These are phyloP conservation scores for Chalciporus pseudorubinellus DNA, from an alignment of 768 basidiomycete genomes.

Conservation along the genomic window DNA sequence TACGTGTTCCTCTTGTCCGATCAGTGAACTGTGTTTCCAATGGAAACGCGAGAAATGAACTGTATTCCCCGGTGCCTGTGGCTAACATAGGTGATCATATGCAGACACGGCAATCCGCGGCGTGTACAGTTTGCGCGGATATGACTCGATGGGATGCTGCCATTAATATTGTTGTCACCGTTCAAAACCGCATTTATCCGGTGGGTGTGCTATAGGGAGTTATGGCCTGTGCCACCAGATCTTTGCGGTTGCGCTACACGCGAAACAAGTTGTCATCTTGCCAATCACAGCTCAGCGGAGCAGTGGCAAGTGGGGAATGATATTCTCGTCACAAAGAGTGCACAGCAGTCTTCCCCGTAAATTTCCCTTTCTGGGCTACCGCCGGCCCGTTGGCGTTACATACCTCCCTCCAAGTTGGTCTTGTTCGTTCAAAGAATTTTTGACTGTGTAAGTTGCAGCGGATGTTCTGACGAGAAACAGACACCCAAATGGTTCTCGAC, in stretches of 20 bases:
- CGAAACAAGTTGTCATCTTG: no score
- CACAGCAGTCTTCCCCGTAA: neutral
- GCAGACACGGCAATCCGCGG: conserved; percentile 26
- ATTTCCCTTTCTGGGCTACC: conserved; percentile 4
- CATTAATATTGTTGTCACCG: conserved; percentile 14
- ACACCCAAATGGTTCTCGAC: conserved; percentile 1
- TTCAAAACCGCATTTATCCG: conserved; percentile 3
- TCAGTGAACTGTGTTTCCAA: conserved; percentile 21
- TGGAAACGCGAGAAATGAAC: conserved; percentile 21
- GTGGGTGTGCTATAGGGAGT: neutral
- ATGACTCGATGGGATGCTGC: conserved; percentile 20
- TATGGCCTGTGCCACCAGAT: no score
- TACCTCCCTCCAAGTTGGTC: no score
- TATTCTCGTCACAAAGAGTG: no score
- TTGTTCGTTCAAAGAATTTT: neutral
- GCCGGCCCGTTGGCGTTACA: neutral
- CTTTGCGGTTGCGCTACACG: no score
- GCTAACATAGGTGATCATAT: conserved; percentile 25
- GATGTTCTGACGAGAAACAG: conserved; percentile 3
- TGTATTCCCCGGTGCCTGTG: conserved; percentile 30
- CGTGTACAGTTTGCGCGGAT: conserved; percentile 26
- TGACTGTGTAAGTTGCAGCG: neutral
- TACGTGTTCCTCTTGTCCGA: conserved; percentile 8
- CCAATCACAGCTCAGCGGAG: no score
- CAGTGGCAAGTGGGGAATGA: no score